Evolutionary conservation across 2,329 filamentous ascomycete genomes (phyloP), one percentile per base, ranked within the genome.

Genomic region (Diplocarpon rosae): DNA sequence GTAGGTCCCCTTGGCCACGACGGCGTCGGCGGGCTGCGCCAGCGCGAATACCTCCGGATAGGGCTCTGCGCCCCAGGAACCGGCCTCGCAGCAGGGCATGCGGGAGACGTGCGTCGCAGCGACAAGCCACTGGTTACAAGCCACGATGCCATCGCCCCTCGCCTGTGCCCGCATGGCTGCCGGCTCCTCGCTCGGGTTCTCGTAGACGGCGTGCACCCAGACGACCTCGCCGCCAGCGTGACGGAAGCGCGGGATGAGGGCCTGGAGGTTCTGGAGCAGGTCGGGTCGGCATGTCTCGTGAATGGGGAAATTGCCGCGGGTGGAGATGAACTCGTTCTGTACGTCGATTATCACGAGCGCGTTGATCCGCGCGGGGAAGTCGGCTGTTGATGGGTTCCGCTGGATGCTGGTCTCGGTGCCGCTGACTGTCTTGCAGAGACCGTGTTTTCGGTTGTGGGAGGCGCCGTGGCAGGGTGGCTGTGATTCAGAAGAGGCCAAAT

Each of bases 271-370:
- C 9, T 16, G 10, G 29, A 43, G n/a, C 15, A 47, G 35, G 14
- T 16, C 7, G 1, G 35, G 36, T 0, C 36, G 17, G 34, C 36
- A 35, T 5, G 2, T 11, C 29, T 35, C 31, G 12, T 39, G 42
- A 35, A 47, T 47, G 11, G 45, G 45, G 36, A 47, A 47, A 24
- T 47, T 43, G 11, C 45, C 45, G 13, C 10, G 3, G 2, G 39
- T 10, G 30, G 30, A 30, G 16, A 47, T 10, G 24, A 47, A 47
- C 17, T 47, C 45, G 39, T 47, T 47, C 29, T 43, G 45, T 1
- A 43, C 20, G 31, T 47, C 45, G 20, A 47, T 47, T 8, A 47
- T 43, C 17, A 47, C 36, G 2, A 47, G 45, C n/a, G 45, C 45
- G 30, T 32, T 14, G 30, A 9, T 32, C 7, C 20, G 20, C 20